Conservation (phyloP, 2,329 filamentous ascomycete genomes). For the Cytospora piceicola region DNA sequence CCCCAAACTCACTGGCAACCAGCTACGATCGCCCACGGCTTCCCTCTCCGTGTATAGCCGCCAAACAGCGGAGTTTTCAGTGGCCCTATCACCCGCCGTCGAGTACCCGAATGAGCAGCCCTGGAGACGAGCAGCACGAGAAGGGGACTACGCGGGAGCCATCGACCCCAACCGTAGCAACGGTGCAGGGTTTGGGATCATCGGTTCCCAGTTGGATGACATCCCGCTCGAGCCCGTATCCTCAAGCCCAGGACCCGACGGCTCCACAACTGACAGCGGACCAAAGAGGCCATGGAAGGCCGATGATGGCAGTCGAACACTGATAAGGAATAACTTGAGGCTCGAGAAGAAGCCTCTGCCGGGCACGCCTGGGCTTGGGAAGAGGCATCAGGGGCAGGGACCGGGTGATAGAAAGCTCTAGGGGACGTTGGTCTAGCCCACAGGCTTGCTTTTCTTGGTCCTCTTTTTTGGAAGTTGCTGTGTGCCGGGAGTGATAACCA, state of each 20-base stretch:
- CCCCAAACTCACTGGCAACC: background rate
- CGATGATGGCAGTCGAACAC: background rate
- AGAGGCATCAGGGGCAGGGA: conserved; percentile 2
- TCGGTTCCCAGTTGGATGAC: background rate
- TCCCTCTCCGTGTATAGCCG: conserved; percentile 15
- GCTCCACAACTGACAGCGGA: background rate
- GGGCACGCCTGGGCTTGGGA: conserved; percentile 24
- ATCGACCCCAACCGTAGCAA: conserved; percentile 25
- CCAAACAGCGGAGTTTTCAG: background rate
- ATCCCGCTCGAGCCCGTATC: background rate
- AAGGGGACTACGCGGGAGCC: conserved; percentile 28
- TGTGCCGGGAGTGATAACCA: background rate
- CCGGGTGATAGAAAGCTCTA: conserved; percentile 24
- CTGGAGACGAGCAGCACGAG: conserved; percentile 25
- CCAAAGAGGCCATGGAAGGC: background rate
- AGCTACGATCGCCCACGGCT: background rate
- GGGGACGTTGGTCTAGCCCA: conserved; percentile 28
- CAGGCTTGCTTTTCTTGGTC: background rate
- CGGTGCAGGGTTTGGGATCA: conserved; percentile 27
- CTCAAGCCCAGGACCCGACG: background rate
- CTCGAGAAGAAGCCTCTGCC: conserved; percentile 26
- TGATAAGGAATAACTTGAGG: conserved; percentile 7
- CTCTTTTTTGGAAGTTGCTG: conserved; percentile 9
- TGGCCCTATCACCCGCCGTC: background rate
- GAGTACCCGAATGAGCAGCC: conserved; percentile 26